A percentile compares a stretch with the other conserved stretches of the same genome.
These are phyloP conservation scores for Akebia trifoliata DNA, from an alignment of 164 flowering plant species.

Conservation along the genomic window DNA sequence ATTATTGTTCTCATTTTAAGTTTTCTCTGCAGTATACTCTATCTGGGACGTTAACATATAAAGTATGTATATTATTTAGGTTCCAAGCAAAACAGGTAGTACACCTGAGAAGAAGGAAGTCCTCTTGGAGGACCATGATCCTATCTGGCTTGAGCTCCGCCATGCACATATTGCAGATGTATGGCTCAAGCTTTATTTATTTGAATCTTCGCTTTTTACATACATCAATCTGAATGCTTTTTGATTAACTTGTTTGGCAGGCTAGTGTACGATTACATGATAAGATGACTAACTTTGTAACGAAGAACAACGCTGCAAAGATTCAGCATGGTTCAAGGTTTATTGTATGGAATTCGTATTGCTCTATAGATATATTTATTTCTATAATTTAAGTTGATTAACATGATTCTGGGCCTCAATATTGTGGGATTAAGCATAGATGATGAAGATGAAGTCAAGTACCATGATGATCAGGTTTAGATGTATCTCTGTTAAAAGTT, in stretches of 20 bases:
- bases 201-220: slow-evolving; percentile 7
- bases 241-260: slow-evolving; percentile 34
- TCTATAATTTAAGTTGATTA: too few species aligned
- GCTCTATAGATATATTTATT: too few species aligned
- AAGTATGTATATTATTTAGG: slow-evolving; percentile 30
- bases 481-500: too few species aligned
- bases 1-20: not conserved
- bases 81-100: slow-evolving; percentile 69
- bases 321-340: slow-evolving; percentile 72
- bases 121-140: slow-evolving; percentile 93
- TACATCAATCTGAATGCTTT: slow-evolving; percentile 3
- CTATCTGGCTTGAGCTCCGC: slow-evolving; percentile 94
- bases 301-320: slow-evolving; percentile 95
- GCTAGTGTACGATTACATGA: slow-evolving; percentile 83
- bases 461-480: too few species aligned
- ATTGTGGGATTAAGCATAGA: too few species aligned
- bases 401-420: too few species aligned
- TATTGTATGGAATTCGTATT: slow-evolving; percentile 1
- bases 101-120: slow-evolving; percentile 74
- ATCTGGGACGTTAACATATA: slow-evolving; percentile 1
- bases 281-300: slow-evolving; percentile 76
- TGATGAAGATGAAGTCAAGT: too few species aligned
- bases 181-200: slow-evolving; percentile 23
- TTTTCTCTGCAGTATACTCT: too few species aligned
- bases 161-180: slow-evolving; percentile 96